Evolutionary conservation across 306 rosid species (phyloP).

Genomic region (Potentilla sterilis): DNA sequence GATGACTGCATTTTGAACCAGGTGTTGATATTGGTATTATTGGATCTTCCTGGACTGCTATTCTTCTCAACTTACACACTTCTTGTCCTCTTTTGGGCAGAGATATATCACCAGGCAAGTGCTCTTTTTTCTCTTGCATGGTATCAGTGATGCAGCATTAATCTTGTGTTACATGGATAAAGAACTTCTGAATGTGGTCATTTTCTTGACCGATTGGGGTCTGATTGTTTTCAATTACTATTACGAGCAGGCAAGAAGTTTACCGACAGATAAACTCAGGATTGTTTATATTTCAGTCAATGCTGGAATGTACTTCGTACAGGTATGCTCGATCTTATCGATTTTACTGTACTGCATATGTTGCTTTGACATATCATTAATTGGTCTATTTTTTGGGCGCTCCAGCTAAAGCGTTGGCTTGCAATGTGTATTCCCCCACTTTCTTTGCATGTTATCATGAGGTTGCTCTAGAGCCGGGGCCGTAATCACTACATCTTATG

Average conservation of each 20-base stretch:
- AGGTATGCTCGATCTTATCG: constrained; percentile 48
- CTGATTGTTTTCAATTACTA: not conserved
- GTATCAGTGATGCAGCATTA: not conserved
- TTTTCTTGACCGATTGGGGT: not conserved
- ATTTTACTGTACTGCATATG: constrained; percentile 8
- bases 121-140: constrained; percentile 15
- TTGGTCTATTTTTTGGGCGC: not conserved
- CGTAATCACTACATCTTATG: not conserved
- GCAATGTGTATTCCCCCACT: not conserved
- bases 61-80: constrained; percentile 94
- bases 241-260: constrained; percentile 78
- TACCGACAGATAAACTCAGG: constrained; percentile 82
- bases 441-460: constrained; percentile 3
- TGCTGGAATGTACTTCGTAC: constrained; percentile 61
- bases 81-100: constrained; percentile 95
- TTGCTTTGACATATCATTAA: not conserved
- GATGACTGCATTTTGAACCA: constrained; percentile 40
- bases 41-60: constrained; percentile 87
- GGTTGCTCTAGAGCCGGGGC: not conserved
- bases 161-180: not conserved
- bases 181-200: not conserved
- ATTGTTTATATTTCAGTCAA: constrained; percentile 65
- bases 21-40: constrained; percentile 57
- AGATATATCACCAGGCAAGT: constrained; percentile 93
- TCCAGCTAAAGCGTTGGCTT: not conserved